Percentiles rank a stretch among this genome's conserved stretches.
Conservation (phyloP, 225 moss, liverwort and hornwort genomes). For the Polytrichum commune region DNA sequence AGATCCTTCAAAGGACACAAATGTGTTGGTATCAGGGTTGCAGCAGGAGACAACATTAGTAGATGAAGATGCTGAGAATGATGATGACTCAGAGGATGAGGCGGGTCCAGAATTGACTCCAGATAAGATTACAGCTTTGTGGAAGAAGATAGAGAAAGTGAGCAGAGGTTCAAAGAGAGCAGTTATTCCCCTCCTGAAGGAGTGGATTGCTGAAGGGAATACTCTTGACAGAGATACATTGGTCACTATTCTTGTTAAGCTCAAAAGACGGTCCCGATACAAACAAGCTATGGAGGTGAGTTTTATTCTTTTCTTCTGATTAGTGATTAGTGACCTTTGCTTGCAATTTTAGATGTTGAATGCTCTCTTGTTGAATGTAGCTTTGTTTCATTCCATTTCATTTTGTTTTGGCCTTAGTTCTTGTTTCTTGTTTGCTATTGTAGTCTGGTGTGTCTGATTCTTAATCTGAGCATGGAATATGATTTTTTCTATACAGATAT, state of each 20-base stretch:
- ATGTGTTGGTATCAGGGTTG: neutral
- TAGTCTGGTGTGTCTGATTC: no score
- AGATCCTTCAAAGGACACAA: neutral
- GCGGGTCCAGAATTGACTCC: neutral
- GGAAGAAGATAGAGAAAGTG: constrained; percentile 14
- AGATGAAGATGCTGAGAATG: constrained; percentile 7
- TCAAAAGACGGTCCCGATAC: constrained; percentile 12
- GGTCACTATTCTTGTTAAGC: neutral
- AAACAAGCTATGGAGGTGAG: constrained; percentile 14
- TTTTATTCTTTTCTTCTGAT: neutral
- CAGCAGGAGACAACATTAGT: neutral
- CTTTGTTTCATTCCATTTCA: no score
- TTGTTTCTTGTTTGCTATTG: neutral
- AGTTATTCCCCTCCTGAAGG: constrained; percentile 4
- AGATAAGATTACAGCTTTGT: neutral
- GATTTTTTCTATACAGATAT: constrained; percentile 9
- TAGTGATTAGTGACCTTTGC: neutral
- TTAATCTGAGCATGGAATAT: neutral
- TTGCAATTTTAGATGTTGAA: neutral
- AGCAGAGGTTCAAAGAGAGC: neutral
- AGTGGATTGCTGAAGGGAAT: constrained; percentile 9
- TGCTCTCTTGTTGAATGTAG: no score
- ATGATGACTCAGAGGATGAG: neutral
- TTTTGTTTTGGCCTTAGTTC: no score
- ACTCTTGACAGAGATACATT: constrained; percentile 2